phyloP scores from a whole-genome alignment of 495 filamentous ascomycete species.

The Cercophora newfieldiana region DNA sequence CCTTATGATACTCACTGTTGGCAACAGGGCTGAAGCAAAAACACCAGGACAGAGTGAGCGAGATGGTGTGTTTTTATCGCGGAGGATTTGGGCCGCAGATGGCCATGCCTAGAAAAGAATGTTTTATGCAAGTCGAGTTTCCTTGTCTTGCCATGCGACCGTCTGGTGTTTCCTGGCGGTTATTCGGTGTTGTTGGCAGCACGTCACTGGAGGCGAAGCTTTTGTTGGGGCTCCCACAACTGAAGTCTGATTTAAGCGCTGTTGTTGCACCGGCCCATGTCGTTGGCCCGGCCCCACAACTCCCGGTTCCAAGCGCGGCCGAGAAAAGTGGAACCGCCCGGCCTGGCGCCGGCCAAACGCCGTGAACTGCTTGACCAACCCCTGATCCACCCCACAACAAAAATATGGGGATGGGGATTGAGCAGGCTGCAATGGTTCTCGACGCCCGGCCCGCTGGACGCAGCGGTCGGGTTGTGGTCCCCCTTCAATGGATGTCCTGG shows the following conservation, averaged over 20 bases:
- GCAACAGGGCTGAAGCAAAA: no score
- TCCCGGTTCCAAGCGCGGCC: neutral
- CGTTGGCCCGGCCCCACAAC: neutral
- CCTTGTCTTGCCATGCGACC: neutral
- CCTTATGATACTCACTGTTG: no score
- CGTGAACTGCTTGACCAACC: neutral
- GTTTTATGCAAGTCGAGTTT: neutral
- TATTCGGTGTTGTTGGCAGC: neutral
- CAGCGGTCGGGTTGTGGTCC: neutral
- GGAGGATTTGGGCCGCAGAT: neutral
- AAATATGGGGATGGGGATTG: neutral
- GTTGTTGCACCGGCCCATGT: neutral
- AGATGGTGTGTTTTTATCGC: neutral
- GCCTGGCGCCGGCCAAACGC: neutral
- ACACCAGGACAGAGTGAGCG: no score
- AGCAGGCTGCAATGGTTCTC: neutral
- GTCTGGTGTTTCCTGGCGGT: neutral
- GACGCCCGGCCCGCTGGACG: neutral
- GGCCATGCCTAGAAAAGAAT: neutral
- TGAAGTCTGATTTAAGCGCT: neutral
- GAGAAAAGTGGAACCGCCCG: neutral
- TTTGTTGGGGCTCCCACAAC: neutral
- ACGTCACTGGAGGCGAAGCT: neutral
- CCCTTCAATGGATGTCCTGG: neutral
- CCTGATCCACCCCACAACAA: neutral